Percentiles rank a stretch among this genome's conserved stretches.
These are phyloP conservation scores for Acer negundo DNA, from an alignment of 345 rosid genomes.

Conservation along the genomic window DNA sequence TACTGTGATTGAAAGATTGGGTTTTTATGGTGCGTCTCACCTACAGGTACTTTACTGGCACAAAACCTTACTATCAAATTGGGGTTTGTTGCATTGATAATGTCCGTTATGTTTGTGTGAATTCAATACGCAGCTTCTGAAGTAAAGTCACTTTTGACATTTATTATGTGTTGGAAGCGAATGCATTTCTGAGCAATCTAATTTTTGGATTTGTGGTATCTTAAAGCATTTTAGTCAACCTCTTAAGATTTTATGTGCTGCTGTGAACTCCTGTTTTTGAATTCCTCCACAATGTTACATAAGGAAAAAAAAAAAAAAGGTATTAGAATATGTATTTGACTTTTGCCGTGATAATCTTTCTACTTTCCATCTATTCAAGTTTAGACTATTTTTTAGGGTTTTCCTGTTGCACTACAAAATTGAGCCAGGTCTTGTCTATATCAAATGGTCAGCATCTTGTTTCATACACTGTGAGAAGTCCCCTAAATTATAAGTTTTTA, in stretches of 20 bases:
- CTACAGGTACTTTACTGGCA: constrained; percentile 28
- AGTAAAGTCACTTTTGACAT: background rate
- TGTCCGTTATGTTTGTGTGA: background rate
- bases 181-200: background rate
- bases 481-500: background rate
- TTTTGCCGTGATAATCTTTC: background rate
- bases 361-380: background rate
- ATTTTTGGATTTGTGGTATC: background rate
- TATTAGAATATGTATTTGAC: background rate
- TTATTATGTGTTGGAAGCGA: background rate
- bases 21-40: constrained; percentile 14
- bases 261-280: too few species aligned
- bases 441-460: background rate
- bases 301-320: background rate
- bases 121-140: background rate
- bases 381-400: background rate
- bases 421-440: background rate
- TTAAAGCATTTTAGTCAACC: too few species aligned
- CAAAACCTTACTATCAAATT: background rate
- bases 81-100: background rate
- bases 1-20: constrained; percentile 23
- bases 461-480: background rate
- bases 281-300: background rate
- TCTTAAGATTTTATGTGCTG: too few species aligned
- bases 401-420: background rate